phyloP scores from a whole-genome alignment of 75 land plant species.

The Selaginella tamariscina region DNA sequence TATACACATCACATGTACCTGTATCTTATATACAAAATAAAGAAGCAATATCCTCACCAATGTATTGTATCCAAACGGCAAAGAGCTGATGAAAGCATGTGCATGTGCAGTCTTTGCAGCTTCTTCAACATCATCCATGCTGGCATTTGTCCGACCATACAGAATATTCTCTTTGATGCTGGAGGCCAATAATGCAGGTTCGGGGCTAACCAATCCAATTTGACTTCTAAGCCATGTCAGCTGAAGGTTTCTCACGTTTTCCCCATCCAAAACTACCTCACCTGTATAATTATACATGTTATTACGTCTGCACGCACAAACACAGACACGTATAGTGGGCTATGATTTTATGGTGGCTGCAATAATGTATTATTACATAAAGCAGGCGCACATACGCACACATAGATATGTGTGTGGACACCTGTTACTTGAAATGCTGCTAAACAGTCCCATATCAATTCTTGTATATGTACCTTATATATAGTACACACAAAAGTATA shows the following conservation, averaged over 20 bases:
- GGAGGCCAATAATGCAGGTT: slow-evolving; percentile 81
- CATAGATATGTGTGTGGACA: too few species aligned
- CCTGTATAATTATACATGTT: slow-evolving; percentile 34
- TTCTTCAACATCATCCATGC: slow-evolving; percentile 89
- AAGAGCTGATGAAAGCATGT: slow-evolving; percentile 93
- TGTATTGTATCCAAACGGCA: slow-evolving; percentile 80
- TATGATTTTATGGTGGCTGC: too few species aligned
- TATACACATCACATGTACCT: too few species aligned
- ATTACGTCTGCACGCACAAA: not conserved
- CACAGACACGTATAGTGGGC: too few species aligned
- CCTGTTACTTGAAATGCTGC: too few species aligned
- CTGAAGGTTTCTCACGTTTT: slow-evolving; percentile 71
- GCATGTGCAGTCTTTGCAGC: slow-evolving; percentile 99
- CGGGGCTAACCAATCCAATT: slow-evolving; percentile 94
- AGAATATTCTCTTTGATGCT: slow-evolving; percentile 91
- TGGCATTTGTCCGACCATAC: slow-evolving; percentile 71
- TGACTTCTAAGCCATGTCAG: slow-evolving; percentile 94
- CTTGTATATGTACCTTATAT: too few species aligned
- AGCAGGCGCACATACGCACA: too few species aligned
- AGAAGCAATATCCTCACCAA: slow-evolving; percentile 39
- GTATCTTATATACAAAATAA: too few species aligned
- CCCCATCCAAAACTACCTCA: slow-evolving; percentile 94
- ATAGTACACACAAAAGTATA: too few species aligned
- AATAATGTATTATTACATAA: too few species aligned
- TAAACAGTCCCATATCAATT: too few species aligned